phyloP scores from a whole-genome alignment of 108 stramenopile genomes.

The Aureococcus anophagefferens region DNA sequence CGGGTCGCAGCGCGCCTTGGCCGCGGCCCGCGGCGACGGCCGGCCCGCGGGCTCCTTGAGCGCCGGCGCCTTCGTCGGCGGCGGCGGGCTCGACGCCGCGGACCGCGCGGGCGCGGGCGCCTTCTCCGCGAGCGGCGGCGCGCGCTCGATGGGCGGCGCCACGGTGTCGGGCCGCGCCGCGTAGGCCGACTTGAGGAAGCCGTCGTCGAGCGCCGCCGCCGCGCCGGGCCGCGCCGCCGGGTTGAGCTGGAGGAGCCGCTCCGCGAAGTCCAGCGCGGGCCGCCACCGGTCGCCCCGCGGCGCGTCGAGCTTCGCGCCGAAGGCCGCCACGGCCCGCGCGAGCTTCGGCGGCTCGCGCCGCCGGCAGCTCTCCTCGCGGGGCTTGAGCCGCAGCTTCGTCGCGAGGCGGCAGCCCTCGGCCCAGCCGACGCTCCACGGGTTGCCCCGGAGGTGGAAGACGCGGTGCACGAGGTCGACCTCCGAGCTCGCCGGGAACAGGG shows the following conservation, averaged over 20 bases:
- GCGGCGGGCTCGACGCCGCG: no score
- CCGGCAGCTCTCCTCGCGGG: background rate
- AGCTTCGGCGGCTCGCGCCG: no score
- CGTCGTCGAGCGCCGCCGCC: background rate
- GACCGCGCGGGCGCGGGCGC: no score
- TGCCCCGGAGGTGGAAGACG: background rate
- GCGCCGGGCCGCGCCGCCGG: background rate
- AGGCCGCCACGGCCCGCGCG: background rate
- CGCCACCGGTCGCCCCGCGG: no score
- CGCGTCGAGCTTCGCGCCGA: background rate
- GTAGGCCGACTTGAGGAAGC: background rate
- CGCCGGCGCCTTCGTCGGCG: no score
- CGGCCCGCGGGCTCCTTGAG: no score
- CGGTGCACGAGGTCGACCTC: constrained; percentile 6
- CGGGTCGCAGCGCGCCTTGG: no score
- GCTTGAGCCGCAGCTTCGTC: background rate
- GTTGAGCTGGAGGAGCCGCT: background rate
- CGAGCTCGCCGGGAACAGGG: constrained; percentile 14
- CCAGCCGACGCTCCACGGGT: background rate
- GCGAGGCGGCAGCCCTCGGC: background rate
- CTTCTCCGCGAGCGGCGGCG: no score
- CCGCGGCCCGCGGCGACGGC: no score
- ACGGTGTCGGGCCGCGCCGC: no score
- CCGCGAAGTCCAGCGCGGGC: background rate
- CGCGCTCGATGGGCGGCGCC: background rate